Conservation (phyloP, 73 alveolate genomes). For the Tetrahymena borealis region DNA sequence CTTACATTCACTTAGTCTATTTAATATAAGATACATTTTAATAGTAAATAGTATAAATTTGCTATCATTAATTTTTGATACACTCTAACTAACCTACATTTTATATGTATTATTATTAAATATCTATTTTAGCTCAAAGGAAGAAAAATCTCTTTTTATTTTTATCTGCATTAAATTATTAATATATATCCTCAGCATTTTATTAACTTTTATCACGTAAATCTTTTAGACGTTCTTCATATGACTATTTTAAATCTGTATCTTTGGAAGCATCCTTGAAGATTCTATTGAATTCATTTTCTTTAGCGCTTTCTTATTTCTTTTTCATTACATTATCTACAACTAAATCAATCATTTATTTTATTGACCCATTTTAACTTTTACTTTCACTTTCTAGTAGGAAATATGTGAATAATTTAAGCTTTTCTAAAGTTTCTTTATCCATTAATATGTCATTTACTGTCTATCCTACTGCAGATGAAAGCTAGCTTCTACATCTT, state of each 20-base stretch:
- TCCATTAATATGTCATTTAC: not conserved
- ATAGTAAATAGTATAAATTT: too few relatives aligned
- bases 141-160: not conserved
- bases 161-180: not conserved
- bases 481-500: not conserved
- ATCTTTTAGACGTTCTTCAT: not conserved
- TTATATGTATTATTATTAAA: not conserved
- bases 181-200: not conserved
- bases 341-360: not conserved
- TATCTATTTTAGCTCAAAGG: not conserved
- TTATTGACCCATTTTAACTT: not conserved
- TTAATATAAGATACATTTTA: too few relatives aligned
- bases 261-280: not conserved
- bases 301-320: not conserved
- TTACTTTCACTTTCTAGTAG: not conserved
- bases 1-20: too few relatives aligned
- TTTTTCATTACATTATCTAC: not conserved
- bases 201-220: not conserved
- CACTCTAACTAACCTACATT: too few relatives aligned
- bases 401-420: not conserved
- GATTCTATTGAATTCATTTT: not conserved
- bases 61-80: too few relatives aligned
- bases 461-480: not conserved
- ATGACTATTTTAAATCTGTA: not conserved
- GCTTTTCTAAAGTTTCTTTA: not conserved